Evolutionary conservation across 2,329 filamentous ascomycete genomes (phyloP).

Genomic region (Trichoderma semiorbis): DNA sequence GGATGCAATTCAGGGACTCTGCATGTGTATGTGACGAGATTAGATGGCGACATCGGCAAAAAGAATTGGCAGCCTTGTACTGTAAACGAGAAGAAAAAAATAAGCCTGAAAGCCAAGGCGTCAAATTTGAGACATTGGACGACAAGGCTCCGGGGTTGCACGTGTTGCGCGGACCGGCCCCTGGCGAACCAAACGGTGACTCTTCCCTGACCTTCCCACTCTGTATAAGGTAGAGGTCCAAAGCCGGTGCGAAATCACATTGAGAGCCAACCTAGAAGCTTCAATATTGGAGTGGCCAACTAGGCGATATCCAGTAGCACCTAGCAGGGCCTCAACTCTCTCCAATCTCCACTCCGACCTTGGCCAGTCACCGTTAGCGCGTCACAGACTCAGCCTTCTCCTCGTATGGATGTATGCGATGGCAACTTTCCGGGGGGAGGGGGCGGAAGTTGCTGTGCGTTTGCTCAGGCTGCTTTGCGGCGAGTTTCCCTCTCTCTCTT

Average conservation of each 20-base stretch:
- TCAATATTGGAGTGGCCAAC: background rate
- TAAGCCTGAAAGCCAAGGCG: background rate
- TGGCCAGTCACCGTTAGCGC: background rate
- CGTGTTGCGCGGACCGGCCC: background rate
- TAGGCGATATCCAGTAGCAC: background rate
- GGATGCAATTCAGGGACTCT: background rate
- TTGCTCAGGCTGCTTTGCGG: background rate
- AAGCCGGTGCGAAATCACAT: background rate
- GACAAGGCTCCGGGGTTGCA: conserved; percentile 6
- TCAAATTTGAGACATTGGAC: background rate
- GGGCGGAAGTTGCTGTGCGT: background rate
- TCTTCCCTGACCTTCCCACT: background rate
- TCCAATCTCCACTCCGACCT: background rate
- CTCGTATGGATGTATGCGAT: background rate
- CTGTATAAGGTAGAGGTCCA: background rate
- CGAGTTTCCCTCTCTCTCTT: background rate
- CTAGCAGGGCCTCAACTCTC: background rate
- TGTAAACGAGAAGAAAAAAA: background rate
- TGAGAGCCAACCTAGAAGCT: background rate
- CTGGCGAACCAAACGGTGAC: background rate
- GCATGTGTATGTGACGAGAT: no score
- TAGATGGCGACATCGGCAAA: background rate
- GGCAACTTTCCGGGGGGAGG: background rate
- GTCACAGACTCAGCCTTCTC: conserved; percentile 1
- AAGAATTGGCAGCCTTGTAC: background rate